Base-by-base conservation (phyloP, 352 stramenopile genomes). In the Pythium grandisporangium region DNA sequence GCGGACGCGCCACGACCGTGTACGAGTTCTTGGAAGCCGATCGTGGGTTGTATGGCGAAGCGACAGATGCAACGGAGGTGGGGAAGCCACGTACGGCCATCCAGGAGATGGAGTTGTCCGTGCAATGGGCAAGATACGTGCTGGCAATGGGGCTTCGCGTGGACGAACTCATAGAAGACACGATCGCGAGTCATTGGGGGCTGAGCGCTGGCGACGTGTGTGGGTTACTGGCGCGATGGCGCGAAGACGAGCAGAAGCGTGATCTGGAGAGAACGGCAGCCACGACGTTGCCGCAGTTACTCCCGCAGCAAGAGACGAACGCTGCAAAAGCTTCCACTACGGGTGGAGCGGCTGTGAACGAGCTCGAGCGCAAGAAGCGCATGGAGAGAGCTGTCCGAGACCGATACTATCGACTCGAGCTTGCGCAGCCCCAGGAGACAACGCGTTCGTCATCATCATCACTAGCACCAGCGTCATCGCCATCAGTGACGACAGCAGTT, bases 21-120 rank as follows among this genome's bases (percentile, higher is more conserved):
- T 78, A 70, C 42, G 74, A 91, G 0, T 63, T 73, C 6, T 67
- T 61, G 0, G 77, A 86, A 35, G 26, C 30, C 3, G 61, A 82
- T 19, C 37, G n/a, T n/a, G n/a, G n/a, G n/a, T n/a, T n/a, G n/a
- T n/a, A n/a, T n/a, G n/a, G n/a, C n/a, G n/a, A n/a, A n/a, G n/a
- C n/a, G n/a, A n/a, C n/a, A n/a, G n/a, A n/a, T n/a, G n/a, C n/a
- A n/a, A n/a, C n/a, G n/a, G n/a, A n/a, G n/a, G n/a, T n/a, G n/a
- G n/a, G 48, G 5, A 2, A 40, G 2, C 39, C 45, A 16, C 42
- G 33, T 7, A 23, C 20, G 5, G 48, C 37, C 14, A 13, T 36
- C 12, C 10, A 71, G 13, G 37, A 46, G 10, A 55, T 63, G 2
- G 46, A n/a, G n/a, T n/a, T n/a, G n/a, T n/a, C n/a, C n/a, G n/a